phyloP scores from a whole-genome alignment of 2,329 filamentous ascomycete genomes.

The Nothophaeocryptopus gaeumannii region DNA sequence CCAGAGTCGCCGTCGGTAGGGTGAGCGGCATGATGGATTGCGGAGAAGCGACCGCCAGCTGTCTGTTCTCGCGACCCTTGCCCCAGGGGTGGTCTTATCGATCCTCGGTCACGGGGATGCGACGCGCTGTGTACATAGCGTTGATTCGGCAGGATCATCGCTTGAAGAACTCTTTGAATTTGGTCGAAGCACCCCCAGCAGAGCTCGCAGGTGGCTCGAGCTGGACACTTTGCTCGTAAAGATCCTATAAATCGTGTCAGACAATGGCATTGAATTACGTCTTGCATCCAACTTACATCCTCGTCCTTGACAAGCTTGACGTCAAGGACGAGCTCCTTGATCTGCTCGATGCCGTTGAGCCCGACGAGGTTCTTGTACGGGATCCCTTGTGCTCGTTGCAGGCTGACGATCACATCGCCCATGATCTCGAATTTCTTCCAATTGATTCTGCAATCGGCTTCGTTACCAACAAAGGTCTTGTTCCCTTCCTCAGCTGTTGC shows the following conservation, averaged over 20 bases:
- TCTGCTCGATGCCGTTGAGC: slow-evolving; percentile 60
- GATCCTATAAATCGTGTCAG: slow-evolving; percentile 44
- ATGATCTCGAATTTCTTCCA: slow-evolving; percentile 99
- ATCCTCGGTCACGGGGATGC: too few species aligned
- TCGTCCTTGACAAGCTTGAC: slow-evolving; percentile 80
- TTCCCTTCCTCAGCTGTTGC: slow-evolving; percentile 92
- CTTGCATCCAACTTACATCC: slow-evolving; percentile 60
- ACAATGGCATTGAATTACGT: neutral
- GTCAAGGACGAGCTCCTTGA: slow-evolving; percentile 74
- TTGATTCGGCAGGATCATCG: slow-evolving; percentile 33
- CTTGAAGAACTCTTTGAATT: slow-evolving; percentile 47
- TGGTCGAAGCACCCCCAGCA: slow-evolving; percentile 31
- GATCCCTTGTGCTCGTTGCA: slow-evolving; percentile 86
- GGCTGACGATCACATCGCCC: slow-evolving; percentile 82
- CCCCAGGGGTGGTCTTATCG: too few species aligned
- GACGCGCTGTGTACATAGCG: too few species aligned
- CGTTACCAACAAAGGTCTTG: slow-evolving; percentile 73
- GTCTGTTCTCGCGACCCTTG: too few species aligned
- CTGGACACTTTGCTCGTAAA: slow-evolving; percentile 58
- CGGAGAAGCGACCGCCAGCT: too few species aligned
- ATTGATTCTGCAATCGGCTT: slow-evolving; percentile 63
- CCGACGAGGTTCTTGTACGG: slow-evolving; percentile 67
- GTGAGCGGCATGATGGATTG: too few species aligned
- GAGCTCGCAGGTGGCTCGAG: slow-evolving; percentile 45
- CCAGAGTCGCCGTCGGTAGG: too few species aligned